Percentiles rank a stretch among this genome's conserved stretches.
phyloP scores from a whole-genome alignment of 192 early-diverging fungal genomes.

The Backusella parvicylindrica region DNA sequence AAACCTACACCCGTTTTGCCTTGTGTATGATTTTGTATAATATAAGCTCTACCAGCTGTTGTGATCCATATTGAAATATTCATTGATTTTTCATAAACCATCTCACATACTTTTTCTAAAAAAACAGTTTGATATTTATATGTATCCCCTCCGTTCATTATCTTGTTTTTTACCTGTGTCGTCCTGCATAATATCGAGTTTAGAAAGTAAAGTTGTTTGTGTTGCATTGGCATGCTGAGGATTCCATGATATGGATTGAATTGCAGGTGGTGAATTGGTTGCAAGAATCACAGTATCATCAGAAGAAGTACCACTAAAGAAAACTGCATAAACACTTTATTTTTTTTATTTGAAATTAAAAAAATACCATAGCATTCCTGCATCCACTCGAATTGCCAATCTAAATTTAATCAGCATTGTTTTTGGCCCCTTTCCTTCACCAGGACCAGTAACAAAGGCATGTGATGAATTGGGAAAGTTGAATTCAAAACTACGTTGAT shows the following conservation, averaged over 20 bases:
- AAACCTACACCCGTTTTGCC: conserved; percentile 27
- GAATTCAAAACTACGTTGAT: conserved; percentile 53
- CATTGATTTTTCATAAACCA: conserved; percentile 30
- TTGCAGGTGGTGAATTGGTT: conserved; percentile 62
- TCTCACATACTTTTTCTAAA: conserved; percentile 21
- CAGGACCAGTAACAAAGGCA: conserved; percentile 62
- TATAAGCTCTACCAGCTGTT: conserved; percentile 60
- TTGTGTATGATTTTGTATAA: conserved; percentile 46
- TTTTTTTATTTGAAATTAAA: background rate
- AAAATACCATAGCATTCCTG: conserved; percentile 62
- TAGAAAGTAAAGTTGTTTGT: conserved; percentile 49
- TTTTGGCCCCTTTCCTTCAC: conserved; percentile 60
- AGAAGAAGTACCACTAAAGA: conserved; percentile 56
- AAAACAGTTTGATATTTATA: background rate
- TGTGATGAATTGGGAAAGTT: conserved; percentile 53
- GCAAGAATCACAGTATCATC: conserved; percentile 67
- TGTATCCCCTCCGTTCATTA: conserved; percentile 8
- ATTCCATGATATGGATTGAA: conserved; percentile 72
- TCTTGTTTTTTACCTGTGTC: background rate
- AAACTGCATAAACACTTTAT: background rate
- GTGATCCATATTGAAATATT: conserved; percentile 58
- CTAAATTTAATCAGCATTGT: conserved; percentile 59
- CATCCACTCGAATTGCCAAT: conserved; percentile 76
- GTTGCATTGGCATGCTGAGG: conserved; percentile 55
- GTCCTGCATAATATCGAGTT: conserved; percentile 44